Conservation (phyloP, 2,329 filamentous ascomycete species). For the Fusarium sp. region DNA sequence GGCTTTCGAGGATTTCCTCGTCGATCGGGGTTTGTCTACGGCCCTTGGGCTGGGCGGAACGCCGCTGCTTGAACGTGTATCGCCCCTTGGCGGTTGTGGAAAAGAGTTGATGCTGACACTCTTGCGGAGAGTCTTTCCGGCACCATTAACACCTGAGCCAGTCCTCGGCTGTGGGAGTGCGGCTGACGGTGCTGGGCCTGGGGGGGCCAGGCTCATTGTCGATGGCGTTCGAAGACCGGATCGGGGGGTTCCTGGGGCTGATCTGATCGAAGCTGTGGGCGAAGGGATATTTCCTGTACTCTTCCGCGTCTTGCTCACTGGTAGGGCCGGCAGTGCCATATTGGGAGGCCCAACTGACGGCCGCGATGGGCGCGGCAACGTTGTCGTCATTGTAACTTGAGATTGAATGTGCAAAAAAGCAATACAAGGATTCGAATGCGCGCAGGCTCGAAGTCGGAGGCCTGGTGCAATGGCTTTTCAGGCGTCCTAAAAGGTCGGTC, state of each 20-base stretch:
- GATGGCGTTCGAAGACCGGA: constrained; percentile 71
- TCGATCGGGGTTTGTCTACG: constrained; percentile 59
- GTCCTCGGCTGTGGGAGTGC: constrained; percentile 68
- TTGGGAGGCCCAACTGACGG: constrained; percentile 78
- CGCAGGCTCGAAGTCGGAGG: constrained; percentile 31
- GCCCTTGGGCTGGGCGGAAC: constrained; percentile 72
- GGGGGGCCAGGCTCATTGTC: constrained; percentile 62
- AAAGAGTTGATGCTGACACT: constrained; percentile 95
- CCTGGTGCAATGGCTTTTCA: constrained; percentile 39
- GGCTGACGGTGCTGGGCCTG: constrained; percentile 65
- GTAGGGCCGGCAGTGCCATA: constrained; percentile 78
- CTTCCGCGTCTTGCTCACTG: constrained; percentile 78
- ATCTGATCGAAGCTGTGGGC: constrained; percentile 50
- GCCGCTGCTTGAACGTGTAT: constrained; percentile 65
- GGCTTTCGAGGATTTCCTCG: constrained; percentile 65
- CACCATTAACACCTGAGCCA: constrained; percentile 65
- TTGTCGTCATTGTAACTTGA: constrained; percentile 55
- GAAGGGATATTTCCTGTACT: constrained; percentile 65
- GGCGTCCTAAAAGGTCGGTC: constrained; percentile 36
- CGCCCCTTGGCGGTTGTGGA: constrained; percentile 84
- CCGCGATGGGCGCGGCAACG: constrained; percentile 75
- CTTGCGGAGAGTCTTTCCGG: constrained; percentile 81
- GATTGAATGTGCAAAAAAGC: constrained; percentile 16
- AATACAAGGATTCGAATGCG: constrained; percentile 26
- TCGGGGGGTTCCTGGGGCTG: constrained; percentile 63